phyloP scores from a whole-genome alignment of 257 asterid genomes.

The Orobanche coerulescens region DNA sequence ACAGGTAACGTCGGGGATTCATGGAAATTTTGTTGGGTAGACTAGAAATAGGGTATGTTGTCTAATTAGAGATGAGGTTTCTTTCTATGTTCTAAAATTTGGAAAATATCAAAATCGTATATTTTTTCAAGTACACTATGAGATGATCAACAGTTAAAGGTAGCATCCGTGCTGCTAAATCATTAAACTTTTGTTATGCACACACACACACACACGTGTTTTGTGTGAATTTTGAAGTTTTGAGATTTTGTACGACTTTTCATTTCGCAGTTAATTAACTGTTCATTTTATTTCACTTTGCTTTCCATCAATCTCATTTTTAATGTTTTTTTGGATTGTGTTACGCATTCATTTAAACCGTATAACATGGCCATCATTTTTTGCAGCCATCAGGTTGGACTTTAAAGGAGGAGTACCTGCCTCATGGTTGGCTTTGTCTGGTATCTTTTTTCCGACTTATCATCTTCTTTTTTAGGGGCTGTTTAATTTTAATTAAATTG shows the following conservation, averaged over 20 bases:
- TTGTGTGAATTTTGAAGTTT: too few species aligned
- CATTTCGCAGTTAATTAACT: not conserved
- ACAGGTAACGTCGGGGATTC: conserved; percentile 45
- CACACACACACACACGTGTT: too few species aligned
- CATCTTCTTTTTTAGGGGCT: not conserved
- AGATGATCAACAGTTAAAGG: too few species aligned
- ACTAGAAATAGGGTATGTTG: conserved; percentile 3
- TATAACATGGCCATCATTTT: conserved; percentile 19
- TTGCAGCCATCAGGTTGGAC: conserved; percentile 96
- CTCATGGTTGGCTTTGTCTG: conserved; percentile 95
- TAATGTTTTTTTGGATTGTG: not conserved
- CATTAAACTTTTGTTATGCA: too few species aligned
- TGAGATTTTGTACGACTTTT: not conserved
- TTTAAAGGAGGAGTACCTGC: conserved; percentile 84
- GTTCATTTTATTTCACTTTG: not conserved
- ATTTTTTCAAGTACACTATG: too few species aligned
- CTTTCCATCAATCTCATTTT: not conserved
- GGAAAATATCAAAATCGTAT: not conserved
- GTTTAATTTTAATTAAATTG: conserved; percentile 4
- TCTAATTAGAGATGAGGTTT: not conserved
- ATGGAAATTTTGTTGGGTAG: not conserved
- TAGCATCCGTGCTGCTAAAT: too few species aligned
- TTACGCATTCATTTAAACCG: conserved; percentile 11
- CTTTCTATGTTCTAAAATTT: not conserved
- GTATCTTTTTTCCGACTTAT: conserved; percentile 32